Base-by-base conservation (phyloP, 768 basidiomycete species). In the Kwoniella shandongensis region DNA sequence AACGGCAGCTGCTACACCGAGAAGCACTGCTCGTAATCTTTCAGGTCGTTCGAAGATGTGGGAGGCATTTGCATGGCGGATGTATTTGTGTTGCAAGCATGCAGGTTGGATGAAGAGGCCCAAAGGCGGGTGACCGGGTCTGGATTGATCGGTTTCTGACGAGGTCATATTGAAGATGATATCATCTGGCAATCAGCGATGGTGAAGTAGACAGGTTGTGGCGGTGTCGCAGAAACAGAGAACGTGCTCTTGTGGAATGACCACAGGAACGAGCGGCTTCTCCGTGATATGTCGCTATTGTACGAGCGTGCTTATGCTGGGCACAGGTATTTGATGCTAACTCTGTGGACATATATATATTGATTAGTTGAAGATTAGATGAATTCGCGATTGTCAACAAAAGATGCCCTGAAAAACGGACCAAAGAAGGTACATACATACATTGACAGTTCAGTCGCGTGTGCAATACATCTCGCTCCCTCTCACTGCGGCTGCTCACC, bases 11-110 rank as follows among this genome's bases (percentile, higher is more conserved):
- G 91, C 82, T 7, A 96, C 80, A 1, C 93, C 94, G 4, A 88
- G 69, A 63, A 86, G 84, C 47, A 97, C 84, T 0, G 92, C 92
- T 46, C 86, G 83, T 25, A 98, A 79, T 22, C 94, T 84, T 72
- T 96, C 89, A 0, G 93, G 93, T 10, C 90, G 82, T 73, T 98
- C 94, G n/a, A 93, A 84, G 51, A 96, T 86, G 42, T 80, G 79
- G 1, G 88, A 89, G 0, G 80, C 79, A 66, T 90, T 86, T 47
- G 83, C 81, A 15, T 85, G 84, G 15, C 92, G 86, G 51, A 92
- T 89, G 67, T 85, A 94, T 41, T 65, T 66, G 52, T 77, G 76
- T 32, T 73, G 67, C 8, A 69, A 61, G 49, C 77, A 77, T 46
- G 72, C 70, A 17, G 77, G 77, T 54, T 77, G 76, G 39, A 76